Conservation (phyloP, 805 yeast species). For the Lipomyces sp. region DNA sequence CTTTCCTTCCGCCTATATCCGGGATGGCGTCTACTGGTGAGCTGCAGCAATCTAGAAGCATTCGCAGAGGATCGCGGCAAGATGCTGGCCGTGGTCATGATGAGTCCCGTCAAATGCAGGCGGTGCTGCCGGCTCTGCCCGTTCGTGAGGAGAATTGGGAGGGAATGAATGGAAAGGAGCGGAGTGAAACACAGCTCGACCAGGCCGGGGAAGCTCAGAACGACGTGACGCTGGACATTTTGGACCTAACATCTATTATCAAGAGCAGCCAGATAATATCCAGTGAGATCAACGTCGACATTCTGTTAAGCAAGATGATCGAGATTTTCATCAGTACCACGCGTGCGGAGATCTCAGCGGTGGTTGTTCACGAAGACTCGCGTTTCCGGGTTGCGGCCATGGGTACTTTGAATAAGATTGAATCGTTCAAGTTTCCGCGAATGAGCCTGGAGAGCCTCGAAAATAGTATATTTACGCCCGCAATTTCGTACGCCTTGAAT, state of each 20-base stretch:
- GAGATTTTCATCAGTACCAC: constrained; percentile 29
- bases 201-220: not conserved
- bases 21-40: no score
- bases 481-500: constrained; percentile 21
- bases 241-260: constrained; percentile 30
- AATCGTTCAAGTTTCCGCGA: constrained; percentile 9
- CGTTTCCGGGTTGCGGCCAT: constrained; percentile 24
- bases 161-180: no score
- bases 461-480: constrained; percentile 5
- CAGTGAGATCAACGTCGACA: constrained; percentile 30
- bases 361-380: constrained; percentile 22
- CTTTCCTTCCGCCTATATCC: no score
- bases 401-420: constrained; percentile 19
- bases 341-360: constrained; percentile 26
- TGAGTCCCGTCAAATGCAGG: no score
- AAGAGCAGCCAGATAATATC: constrained; percentile 29
- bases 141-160: no score
- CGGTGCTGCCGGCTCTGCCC: not conserved
- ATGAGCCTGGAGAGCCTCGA: constrained; percentile 12
- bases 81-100: no score
- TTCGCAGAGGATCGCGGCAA: no score
- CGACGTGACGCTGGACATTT: constrained; percentile 24
- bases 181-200: not conserved
- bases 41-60: no score
- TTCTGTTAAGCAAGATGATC: constrained; percentile 25